phyloP scores from a whole-genome alignment of 75 land plant species.

The Cupressus sempervirens region DNA sequence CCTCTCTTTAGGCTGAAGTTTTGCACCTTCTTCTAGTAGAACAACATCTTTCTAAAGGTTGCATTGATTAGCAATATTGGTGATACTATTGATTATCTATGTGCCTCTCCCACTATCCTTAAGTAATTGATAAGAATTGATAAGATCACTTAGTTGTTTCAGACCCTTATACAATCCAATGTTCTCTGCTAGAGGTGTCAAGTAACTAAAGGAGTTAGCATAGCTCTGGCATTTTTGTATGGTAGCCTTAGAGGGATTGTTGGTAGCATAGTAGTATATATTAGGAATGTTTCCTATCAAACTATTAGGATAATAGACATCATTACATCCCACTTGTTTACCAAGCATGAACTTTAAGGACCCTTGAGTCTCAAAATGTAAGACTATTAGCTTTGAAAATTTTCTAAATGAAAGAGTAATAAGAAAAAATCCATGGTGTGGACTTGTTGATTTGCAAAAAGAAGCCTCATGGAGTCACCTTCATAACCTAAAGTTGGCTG shows the following conservation, averaged over 20 bases:
- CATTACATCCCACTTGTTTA: slow-evolving; percentile 99
- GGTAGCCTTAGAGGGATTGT: slow-evolving; percentile 99
- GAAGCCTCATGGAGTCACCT: slow-evolving; percentile 97
- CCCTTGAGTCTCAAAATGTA: slow-evolving; percentile 99
- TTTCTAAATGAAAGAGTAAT: slow-evolving; percentile 94
- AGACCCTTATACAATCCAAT: slow-evolving; percentile 98
- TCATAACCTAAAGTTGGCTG: slow-evolving; percentile 99
- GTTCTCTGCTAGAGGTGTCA: slow-evolving; percentile 99
- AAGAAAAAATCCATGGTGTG: slow-evolving; percentile 99
- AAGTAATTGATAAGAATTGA: slow-evolving; percentile 92
- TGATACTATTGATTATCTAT: slow-evolving; percentile 89
- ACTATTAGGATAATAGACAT: slow-evolving; percentile 93
- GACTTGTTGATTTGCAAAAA: slow-evolving; percentile 99
- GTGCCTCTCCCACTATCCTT: slow-evolving; percentile 93
- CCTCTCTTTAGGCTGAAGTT: slow-evolving; percentile 64
- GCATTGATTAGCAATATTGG: slow-evolving; percentile 95
- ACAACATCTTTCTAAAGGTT: slow-evolving; percentile 97
- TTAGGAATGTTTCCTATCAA: slow-evolving; percentile 98
- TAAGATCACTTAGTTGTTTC: slow-evolving; percentile 95
- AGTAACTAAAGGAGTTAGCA: slow-evolving; percentile 97
- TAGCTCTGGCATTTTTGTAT: slow-evolving; percentile 96
- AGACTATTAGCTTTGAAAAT: slow-evolving; percentile 93
- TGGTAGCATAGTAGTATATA: slow-evolving; percentile 97
- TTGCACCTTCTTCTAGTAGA: slow-evolving; percentile 67
- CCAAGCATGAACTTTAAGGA: slow-evolving; percentile 99